Evolutionary conservation across 176 grass and related monocot species (phyloP).

Genomic region (Oryza coarctata): DNA sequence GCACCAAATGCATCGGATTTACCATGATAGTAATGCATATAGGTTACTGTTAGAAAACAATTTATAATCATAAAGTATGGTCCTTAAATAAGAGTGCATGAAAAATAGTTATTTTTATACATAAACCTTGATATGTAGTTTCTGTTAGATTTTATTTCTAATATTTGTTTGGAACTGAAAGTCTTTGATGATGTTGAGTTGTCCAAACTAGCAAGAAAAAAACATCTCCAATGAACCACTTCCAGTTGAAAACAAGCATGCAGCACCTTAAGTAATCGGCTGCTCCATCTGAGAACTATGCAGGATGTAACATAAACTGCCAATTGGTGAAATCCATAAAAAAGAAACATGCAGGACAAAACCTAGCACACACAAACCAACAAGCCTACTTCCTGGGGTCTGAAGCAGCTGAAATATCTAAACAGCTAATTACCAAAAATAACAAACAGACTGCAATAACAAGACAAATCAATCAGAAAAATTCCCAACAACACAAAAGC

Average conservation of each 20-base stretch:
- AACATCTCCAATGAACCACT: background rate
- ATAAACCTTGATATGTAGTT: too few relatives aligned
- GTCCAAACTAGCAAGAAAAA: background rate
- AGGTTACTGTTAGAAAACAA: background rate
- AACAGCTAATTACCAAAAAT: constrained; percentile 24
- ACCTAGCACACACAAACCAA: background rate
- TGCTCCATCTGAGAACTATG: background rate
- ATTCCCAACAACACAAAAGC: background rate
- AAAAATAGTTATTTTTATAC: too few relatives aligned
- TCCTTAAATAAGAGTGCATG: too few relatives aligned
- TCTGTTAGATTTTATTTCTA: too few relatives aligned
- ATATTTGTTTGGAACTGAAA: too few relatives aligned
- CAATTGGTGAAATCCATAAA: background rate
- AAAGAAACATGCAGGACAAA: background rate
- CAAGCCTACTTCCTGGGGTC: background rate
- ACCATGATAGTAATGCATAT: background rate
- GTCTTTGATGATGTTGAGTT: too few relatives aligned
- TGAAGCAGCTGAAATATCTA: background rate
- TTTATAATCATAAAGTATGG: too few relatives aligned
- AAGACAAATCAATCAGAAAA: background rate
- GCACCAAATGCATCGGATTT: background rate
- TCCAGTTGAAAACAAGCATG: background rate
- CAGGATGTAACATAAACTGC: background rate
- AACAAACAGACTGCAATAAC: background rate
- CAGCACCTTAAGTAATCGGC: background rate